Base-by-base conservation (phyloP, 2,329 filamentous ascomycete genomes). In the Talaromyces atroroseus region DNA sequence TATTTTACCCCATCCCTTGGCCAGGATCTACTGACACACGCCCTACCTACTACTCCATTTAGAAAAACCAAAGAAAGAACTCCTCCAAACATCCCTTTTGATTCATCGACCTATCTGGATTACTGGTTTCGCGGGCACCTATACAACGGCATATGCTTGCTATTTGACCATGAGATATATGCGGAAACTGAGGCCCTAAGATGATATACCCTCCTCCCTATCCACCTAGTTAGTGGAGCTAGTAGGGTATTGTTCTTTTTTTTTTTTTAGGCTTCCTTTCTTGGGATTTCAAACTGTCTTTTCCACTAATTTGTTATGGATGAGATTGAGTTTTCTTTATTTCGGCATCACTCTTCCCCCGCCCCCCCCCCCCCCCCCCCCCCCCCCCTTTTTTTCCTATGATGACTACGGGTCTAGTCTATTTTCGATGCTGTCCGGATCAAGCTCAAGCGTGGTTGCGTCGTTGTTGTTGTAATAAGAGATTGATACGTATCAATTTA, bases 81-180 rank as follows among this genome's bases (percentile, higher is more conserved):
- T 58, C 29, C 56, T 58, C 3, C 24, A 46, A 21, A 58, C 56
- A 16, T 58, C 56, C 20, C 56, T 58, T 7, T 44, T 54, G 34
- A 26, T 58, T 14, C 56, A 58, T 34, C 56, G 56, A 3, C 56
- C 56, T 18, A 54, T 58, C 51, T 58, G 56, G 56, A 49, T 54
- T 23, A 24, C 50, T 4, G 56, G 56, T 16, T 40, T 53, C 6
- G 56, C 50, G 11, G 56, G 56, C 38, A 53, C 56, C 10, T 58
- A 58, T 34, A 58, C 56, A 5, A 50, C 56, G n/a, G 51, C 46
- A 10, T 58, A 54, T 26, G 56, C 56, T 5, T 53, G 46, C 11
- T 54, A 50, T 20, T 26, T 58, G 21, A 34, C 51, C 5, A 54
- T 54, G 38, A 54, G 38, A 11, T 50, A 32, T 18, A 29, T 58